phyloP scores from a whole-genome alignment of 148 eudicot genomes.

The Persicaria maculosa region DNA sequence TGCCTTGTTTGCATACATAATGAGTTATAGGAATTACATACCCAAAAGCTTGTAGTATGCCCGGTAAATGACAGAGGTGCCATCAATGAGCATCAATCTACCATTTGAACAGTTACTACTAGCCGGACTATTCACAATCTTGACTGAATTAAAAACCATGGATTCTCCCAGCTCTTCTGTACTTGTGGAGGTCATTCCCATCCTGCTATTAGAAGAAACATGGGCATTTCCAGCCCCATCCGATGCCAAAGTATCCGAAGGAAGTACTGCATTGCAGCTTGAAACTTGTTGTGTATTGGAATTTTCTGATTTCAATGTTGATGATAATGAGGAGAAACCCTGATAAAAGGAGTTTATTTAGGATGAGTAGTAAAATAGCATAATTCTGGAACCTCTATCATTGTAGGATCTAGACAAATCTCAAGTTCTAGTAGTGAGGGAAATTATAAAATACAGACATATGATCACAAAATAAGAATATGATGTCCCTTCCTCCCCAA shows the following conservation, averaged over 20 bases:
- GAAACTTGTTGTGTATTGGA: neutral
- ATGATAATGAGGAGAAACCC: neutral
- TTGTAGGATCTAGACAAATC: neutral
- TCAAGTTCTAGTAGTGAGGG: neutral
- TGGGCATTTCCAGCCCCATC: conserved; percentile 13
- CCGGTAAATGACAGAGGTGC: conserved; percentile 80
- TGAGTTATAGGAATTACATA: conserved; percentile 15
- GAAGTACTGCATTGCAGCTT: neutral
- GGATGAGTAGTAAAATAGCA: neutral
- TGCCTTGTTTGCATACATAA: neutral
- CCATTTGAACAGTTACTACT: conserved; percentile 43
- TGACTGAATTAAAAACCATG: conserved; percentile 24
- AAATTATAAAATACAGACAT: neutral
- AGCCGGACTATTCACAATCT: conserved; percentile 14
- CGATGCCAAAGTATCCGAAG: conserved; percentile 15
- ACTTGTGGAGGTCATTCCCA: conserved; percentile 26
- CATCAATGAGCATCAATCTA: conserved; percentile 95
- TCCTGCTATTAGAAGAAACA: conserved; percentile 24
- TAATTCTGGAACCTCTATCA: neutral
- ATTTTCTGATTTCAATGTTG: neutral
- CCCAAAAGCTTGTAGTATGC: conserved; percentile 93
- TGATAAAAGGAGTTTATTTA: neutral
- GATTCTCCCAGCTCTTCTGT: conserved; percentile 22
- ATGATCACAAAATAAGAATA: neutral
- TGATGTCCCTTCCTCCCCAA: neutral